Base-by-base conservation (phyloP, 208 protist species). In the Herpetomonas samuelpessoai region DNA sequence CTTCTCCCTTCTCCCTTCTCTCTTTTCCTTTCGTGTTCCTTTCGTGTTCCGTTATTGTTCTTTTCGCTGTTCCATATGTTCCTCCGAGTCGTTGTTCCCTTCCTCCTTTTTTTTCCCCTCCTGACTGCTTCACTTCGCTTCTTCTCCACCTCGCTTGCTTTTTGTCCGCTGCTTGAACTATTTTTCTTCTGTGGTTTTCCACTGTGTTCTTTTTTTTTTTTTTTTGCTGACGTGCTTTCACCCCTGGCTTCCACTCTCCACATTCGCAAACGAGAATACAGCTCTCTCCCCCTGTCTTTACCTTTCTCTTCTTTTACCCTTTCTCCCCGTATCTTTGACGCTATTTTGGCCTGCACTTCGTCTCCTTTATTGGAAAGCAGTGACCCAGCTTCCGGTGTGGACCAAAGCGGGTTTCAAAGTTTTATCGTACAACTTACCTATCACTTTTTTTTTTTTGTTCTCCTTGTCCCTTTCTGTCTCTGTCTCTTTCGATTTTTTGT, bases 371-470 rank as follows among this genome's bases (percentile, higher is more conserved):
- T n/a, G n/a, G n/a, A n/a, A n/a, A n/a, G n/a, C n/a, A n/a, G n/a
- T n/a, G n/a, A n/a, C n/a, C n/a, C n/a, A n/a, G 25, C 16, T 44
- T 41, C 3, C 26, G 18, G n/a, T n/a, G n/a, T n/a, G n/a, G n/a
- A n/a, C n/a, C n/a, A n/a, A n/a, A n/a, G n/a, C n/a, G n/a, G 7
- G 12, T 12, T 46, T 6, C 28, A 14, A 46, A 47, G 22, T 51
- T 54, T 61, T 51, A 26, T 45, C 41, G 46, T n/a, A 49, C 47
- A n/a, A n/a, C n/a, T n/a, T n/a, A 28, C 48, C 57, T 31, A 53
- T 51, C 62, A 18, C 30, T 35, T 61, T 47, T 31, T 21, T 69
- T 51, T 25, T 45, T 65, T 51, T 57, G 18, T 57, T 18, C 28
- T 31, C 54, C 2, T 18, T 16, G 30, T 53, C 39, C 65, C 21